These are phyloP conservation scores for Tylopilus sp. DNA, from an alignment of 1,284 basidiomycete genomes.

Conservation along the genomic window DNA sequence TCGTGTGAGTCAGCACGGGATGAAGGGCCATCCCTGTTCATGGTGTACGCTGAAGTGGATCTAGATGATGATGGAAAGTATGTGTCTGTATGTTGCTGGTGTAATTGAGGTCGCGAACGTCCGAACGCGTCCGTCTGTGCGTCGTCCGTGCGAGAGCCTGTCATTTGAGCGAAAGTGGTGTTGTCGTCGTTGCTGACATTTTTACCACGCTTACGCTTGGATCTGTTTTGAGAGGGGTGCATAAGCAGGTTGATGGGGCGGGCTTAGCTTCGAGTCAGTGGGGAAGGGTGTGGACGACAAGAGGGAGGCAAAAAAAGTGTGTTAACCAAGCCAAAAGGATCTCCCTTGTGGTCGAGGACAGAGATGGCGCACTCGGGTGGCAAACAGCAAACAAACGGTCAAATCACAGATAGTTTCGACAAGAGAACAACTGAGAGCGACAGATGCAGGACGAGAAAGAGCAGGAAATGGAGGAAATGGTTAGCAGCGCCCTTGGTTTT, in stretches of 20 bases:
- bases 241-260: slow-evolving; percentile 37
- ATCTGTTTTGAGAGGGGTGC: slow-evolving; percentile 49
- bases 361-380: slow-evolving; percentile 17
- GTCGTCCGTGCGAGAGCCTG: slow-evolving; percentile 48
- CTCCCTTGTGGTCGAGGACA: slow-evolving; percentile 22
- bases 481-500: slow-evolving; percentile 25
- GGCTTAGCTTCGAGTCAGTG: slow-evolving; percentile 30
- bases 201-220: slow-evolving; percentile 45
- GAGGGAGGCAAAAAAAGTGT: slow-evolving; percentile 23
- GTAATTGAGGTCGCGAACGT: slow-evolving; percentile 34
- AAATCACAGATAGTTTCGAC: slow-evolving; percentile 26
- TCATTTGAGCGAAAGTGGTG: slow-evolving; percentile 36
- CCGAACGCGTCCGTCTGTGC: slow-evolving; percentile 42
- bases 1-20: slow-evolving; percentile 51
- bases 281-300: slow-evolving; percentile 21
- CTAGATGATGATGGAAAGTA: slow-evolving; percentile 46
- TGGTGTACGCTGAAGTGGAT: slow-evolving; percentile 38
- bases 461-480: slow-evolving; percentile 11
- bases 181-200: slow-evolving; percentile 51
- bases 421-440: slow-evolving; percentile 14
- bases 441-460: slow-evolving; percentile 3
- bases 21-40: slow-evolving; percentile 48
- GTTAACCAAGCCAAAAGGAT: slow-evolving; percentile 28
- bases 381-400: slow-evolving; percentile 33
- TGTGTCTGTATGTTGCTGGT: slow-evolving; percentile 47